Conservation (phyloP, 1,284 basidiomycete species). For the Tetrapyrgos nigripes region DNA sequence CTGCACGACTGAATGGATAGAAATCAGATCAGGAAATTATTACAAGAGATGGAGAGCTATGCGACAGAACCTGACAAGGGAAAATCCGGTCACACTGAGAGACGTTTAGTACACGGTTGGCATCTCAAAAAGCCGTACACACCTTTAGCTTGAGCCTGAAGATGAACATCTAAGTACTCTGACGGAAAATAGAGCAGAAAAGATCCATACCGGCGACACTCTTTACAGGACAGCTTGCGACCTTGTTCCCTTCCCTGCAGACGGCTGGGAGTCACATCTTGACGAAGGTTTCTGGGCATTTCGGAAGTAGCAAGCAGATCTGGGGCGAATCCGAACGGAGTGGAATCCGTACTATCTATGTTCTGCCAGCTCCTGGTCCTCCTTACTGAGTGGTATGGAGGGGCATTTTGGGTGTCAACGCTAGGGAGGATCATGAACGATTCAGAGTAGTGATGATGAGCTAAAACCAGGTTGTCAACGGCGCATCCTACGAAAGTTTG, state of each 20-base stretch:
- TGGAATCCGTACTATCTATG: constrained; percentile 3
- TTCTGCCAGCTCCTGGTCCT: neutral
- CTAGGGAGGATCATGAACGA: constrained; percentile 4
- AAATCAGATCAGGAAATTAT: constrained; percentile 5
- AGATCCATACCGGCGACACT: constrained; percentile 56
- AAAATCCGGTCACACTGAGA: constrained; percentile 64
- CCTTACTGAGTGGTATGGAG: too few species aligned
- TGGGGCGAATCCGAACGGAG: constrained; percentile 18
- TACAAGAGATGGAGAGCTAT: constrained; percentile 14
- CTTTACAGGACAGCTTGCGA: constrained; percentile 59
- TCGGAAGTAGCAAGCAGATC: constrained; percentile 6
- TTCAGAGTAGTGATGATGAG: constrained; percentile 5
- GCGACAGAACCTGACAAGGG: constrained; percentile 60
- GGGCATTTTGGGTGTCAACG: neutral
- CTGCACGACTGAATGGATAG: constrained; percentile 52
- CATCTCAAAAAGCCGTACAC: constrained; percentile 18
- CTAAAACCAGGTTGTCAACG: constrained; percentile 14
- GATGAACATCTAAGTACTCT: constrained; percentile 2
- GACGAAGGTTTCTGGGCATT: constrained; percentile 17
- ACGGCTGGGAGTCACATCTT: constrained; percentile 10
- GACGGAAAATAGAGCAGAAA: neutral
- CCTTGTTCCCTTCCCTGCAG: constrained; percentile 46
- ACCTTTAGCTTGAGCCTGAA: constrained; percentile 63
- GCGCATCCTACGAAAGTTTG: constrained; percentile 13
- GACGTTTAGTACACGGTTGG: constrained; percentile 14